phyloP scores from a whole-genome alignment of 768 basidiomycete species.

The Gymnopilus dilepis region DNA sequence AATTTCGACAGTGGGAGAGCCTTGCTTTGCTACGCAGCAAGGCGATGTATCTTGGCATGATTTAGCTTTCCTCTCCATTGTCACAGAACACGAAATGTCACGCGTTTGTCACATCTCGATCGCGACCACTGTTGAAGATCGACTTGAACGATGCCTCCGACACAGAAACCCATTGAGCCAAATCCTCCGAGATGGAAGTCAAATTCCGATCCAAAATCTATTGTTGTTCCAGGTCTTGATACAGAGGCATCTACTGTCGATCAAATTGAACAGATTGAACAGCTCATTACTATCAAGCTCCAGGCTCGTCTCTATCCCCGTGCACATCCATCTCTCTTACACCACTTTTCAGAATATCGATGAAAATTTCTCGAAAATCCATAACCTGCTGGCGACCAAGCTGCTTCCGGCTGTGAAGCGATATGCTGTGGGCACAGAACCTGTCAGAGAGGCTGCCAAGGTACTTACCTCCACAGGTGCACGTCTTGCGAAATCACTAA shows the following conservation, averaged over 20 bases:
- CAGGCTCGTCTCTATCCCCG: conserved; percentile 55
- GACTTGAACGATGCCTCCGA: conserved; percentile 12
- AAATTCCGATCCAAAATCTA: conserved; percentile 62
- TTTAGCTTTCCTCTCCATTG: background rate
- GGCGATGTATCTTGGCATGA: no score
- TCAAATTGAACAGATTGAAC: conserved; percentile 95
- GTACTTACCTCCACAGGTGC: conserved; percentile 45
- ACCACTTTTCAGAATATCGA: conserved; percentile 74
- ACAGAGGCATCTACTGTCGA: conserved; percentile 69
- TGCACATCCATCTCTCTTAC: background rate
- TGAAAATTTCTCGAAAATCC: conserved; percentile 90
- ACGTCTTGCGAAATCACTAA: background rate
- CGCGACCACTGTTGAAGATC: conserved; percentile 5
- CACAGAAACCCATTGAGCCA: conserved; percentile 47
- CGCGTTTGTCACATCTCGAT: conserved; percentile 23
- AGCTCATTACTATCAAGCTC: conserved; percentile 89
- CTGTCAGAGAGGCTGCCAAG: conserved; percentile 89
- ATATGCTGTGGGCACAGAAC: conserved; percentile 86
- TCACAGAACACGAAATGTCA: conserved; percentile 27
- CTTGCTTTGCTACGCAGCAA: no score
- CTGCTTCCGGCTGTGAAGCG: conserved; percentile 89
- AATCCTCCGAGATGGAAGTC: conserved; percentile 74
- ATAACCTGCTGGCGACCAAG: conserved; percentile 79
- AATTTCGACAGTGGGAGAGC: no score
- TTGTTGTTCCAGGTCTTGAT: conserved; percentile 76